Evolutionary conservation across 768 basidiomycete species (phyloP).

Genomic region (Tremella mesenterica): DNA sequence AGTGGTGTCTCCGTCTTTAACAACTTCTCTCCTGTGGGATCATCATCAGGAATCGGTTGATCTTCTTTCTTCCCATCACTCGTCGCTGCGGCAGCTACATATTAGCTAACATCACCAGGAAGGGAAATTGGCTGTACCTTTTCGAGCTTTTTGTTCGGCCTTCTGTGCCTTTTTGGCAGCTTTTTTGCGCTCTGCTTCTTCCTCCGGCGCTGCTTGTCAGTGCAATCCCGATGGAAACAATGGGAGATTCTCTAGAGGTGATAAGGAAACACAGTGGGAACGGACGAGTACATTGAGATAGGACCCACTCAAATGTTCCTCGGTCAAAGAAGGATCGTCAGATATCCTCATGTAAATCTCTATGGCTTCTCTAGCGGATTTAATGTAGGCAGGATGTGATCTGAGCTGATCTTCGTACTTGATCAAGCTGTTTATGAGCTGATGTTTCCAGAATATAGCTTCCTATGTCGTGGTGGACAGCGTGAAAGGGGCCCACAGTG

Average conservation of each 20-base stretch:
- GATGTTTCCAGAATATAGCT: not conserved
- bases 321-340: conserved; percentile 37
- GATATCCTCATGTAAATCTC: conserved; percentile 49
- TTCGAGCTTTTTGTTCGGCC: conserved; percentile 39
- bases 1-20: conserved; percentile 58
- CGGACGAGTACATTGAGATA: not conserved
- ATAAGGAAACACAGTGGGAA: too few species aligned
- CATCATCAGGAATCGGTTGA: conserved; percentile 54
- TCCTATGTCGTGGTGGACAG: too few species aligned
- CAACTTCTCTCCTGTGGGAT: conserved; percentile 70
- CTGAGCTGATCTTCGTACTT: conserved; percentile 72
- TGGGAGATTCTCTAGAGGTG: too few species aligned
- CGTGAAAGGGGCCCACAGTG: too few species aligned
- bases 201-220: conserved; percentile 30
- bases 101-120: conserved; percentile 14
- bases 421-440: conserved; percentile 53
- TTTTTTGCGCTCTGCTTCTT: conserved; percentile 42
- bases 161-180: conserved; percentile 44
- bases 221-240: too few species aligned
- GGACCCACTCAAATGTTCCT: conserved; percentile 34
- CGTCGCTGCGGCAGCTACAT: conserved; percentile 15
- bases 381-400: conserved; percentile 66
- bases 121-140: too few species aligned
- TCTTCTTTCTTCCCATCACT: conserved; percentile 29
- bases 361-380: conserved; percentile 62